phyloP scores from a whole-genome alignment of 164 flowering plant species.

The Dillenia turbinata region DNA sequence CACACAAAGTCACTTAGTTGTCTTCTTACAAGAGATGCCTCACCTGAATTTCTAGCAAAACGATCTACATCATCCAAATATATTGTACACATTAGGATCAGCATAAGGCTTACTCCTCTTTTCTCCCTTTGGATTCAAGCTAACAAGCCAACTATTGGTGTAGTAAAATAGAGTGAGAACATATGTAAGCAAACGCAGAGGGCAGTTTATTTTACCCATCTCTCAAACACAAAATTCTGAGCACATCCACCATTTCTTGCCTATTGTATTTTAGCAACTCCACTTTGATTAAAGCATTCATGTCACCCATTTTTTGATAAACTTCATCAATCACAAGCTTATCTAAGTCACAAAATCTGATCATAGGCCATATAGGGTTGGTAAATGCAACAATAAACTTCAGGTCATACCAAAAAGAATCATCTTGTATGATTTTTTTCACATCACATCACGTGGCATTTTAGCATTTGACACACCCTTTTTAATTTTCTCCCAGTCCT shows the following conservation, averaged over 20 bases:
- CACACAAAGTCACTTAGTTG: constrained; percentile 12
- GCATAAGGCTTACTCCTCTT: constrained; percentile 9
- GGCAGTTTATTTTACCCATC: constrained; percentile 19
- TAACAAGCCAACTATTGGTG: constrained; percentile 8
- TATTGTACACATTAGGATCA: neutral
- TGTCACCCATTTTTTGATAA: constrained; percentile 18
- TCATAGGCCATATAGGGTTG: constrained; percentile 15
- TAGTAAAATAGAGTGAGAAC: constrained; percentile 17
- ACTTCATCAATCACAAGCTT: constrained; percentile 15
- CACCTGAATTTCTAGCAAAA: neutral
- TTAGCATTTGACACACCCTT: neutral
- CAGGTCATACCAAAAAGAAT: constrained; percentile 6
- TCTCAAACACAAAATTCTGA: constrained; percentile 5
- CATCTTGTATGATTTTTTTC: constrained; percentile 7
- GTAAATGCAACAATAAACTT: constrained; percentile 6
- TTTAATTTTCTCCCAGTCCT: constrained; percentile 7
- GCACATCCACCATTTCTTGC: neutral
- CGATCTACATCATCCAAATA: constrained; percentile 4
- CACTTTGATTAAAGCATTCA: constrained; percentile 14
- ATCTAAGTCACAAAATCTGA: constrained; percentile 17
- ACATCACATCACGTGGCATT: constrained; percentile 8
- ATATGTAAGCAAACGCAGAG: constrained; percentile 21
- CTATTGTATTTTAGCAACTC: constrained; percentile 1
- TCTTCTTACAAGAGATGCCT: neutral
- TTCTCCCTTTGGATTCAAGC: constrained; percentile 2